Evolutionary conservation across 225 moss, liverwort and hornwort genomes (phyloP).

Genomic region (Sphagnum tenellum): DNA sequence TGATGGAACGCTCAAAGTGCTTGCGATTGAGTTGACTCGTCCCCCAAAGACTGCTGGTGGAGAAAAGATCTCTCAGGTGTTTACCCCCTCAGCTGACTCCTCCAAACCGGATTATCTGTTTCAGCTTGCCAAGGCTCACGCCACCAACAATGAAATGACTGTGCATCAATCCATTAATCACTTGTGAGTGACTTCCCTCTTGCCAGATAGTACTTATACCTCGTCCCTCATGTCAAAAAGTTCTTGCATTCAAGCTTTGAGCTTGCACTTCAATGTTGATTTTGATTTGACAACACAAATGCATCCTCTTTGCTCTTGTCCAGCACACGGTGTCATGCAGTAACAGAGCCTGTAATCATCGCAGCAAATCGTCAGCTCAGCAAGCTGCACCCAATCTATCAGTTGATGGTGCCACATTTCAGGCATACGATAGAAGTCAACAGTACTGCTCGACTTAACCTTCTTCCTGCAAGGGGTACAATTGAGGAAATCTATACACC

Average conservation of each 20-base stretch:
- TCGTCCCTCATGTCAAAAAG: neutral
- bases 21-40: conserved; percentile 57
- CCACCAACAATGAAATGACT: conserved; percentile 33
- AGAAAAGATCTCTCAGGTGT: conserved; percentile 12
- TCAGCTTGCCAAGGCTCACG: conserved; percentile 41
- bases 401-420: conserved; percentile 2
- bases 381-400: conserved; percentile 3
- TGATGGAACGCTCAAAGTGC: conserved; percentile 30
- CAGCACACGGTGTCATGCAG: neutral
- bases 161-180: conserved; percentile 38
- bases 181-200: conserved; percentile 19
- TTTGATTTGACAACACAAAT: no score
- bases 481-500: neutral
- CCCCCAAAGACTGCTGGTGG: conserved; percentile 5
- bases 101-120: conserved; percentile 17
- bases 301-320: no score
- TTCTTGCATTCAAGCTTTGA: neutral
- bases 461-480: neutral
- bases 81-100: conserved; percentile 15
- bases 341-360: conserved; percentile 4
- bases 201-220: neutral
- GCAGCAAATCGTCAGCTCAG: conserved; percentile 6
- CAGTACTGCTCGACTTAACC: neutral
- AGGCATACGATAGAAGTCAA: conserved; percentile 3
- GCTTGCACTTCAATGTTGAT: neutral